A percentile compares a stretch with the other conserved stretches of the same genome.
Evolutionary conservation across 257 asterid species (phyloP).

Genomic region (Salvia hispanica): DNA sequence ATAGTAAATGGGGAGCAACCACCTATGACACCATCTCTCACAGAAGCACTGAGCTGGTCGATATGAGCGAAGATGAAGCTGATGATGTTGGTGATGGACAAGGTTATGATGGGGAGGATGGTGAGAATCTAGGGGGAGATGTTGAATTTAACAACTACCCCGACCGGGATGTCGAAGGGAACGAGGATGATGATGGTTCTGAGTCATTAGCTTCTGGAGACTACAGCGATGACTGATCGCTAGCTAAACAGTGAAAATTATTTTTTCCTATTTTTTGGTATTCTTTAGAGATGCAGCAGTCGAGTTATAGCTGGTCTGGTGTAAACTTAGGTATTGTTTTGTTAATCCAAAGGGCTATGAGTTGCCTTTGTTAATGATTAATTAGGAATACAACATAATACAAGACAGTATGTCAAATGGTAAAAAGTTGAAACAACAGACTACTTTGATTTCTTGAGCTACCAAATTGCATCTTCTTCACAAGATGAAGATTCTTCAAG

Average conservation of each 20-base stretch:
- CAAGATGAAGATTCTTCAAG: too few relatives aligned
- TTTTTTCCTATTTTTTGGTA: slow-evolving; percentile 11
- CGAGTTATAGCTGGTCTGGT: slow-evolving; percentile 31
- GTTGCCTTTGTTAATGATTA: too few relatives aligned
- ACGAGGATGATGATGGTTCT: slow-evolving; percentile 43
- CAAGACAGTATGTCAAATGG: too few relatives aligned
- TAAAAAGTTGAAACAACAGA: too few relatives aligned
- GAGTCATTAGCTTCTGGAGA: slow-evolving; percentile 67
- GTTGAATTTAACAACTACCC: slow-evolving; percentile 38
- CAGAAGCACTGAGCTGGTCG: slow-evolving; percentile 50
- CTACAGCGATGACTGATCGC: slow-evolving; percentile 50
- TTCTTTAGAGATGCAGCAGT: slow-evolving; percentile 41
- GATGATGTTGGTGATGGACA: slow-evolving; percentile 44
- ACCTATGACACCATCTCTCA: slow-evolving; percentile 31
- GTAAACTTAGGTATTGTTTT: slow-evolving; percentile 29
- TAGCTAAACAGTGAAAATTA: background rate
- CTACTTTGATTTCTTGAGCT: too few relatives aligned
- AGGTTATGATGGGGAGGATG: slow-evolving; percentile 37
- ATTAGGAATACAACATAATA: too few relatives aligned
- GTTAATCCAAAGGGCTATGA: too few relatives aligned
- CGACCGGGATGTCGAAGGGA: slow-evolving; percentile 25
- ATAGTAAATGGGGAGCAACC: slow-evolving; percentile 48
- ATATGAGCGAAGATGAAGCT: slow-evolving; percentile 62
- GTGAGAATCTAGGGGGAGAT: slow-evolving; percentile 34
- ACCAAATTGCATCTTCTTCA: too few relatives aligned